Evolutionary conservation across 2,329 filamentous ascomycete genomes (phyloP).

Genomic region (Lachnellula cervina): DNA sequence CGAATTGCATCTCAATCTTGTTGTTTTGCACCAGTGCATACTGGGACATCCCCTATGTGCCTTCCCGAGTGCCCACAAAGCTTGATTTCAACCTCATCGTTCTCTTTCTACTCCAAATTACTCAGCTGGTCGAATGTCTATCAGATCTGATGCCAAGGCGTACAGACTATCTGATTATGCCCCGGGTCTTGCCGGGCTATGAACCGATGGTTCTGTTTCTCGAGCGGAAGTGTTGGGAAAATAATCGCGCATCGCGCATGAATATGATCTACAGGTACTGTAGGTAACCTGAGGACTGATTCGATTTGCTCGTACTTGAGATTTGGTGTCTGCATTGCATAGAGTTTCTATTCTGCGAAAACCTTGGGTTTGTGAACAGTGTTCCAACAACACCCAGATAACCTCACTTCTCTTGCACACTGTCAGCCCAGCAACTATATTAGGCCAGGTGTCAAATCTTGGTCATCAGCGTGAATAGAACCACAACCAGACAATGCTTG

Average conservation of each 20-base stretch:
- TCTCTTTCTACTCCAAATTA: not conserved
- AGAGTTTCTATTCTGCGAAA: no score
- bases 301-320: no score
- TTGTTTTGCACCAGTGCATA: not conserved
- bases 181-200: not conserved
- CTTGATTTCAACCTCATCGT: not conserved
- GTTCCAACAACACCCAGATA: no score
- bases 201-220: not conserved
- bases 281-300: no score
- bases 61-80: not conserved
- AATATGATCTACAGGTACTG: not conserved
- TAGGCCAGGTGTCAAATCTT: not conserved
- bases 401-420: no score
- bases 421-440: no score
- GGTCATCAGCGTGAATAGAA: not conserved
- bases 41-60: not conserved
- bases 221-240: not conserved
- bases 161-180: not conserved
- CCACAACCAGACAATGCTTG: not conserved
- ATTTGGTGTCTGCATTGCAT: no score
- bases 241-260: not conserved
- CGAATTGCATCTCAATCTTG: not conserved
- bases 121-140: not conserved
- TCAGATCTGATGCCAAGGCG: not conserved
- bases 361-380: no score